A percentile compares a stretch with the other conserved stretches of the same genome.
Conservation (phyloP, 805 yeast species). For the Kazachstania kunashirensis region DNA sequence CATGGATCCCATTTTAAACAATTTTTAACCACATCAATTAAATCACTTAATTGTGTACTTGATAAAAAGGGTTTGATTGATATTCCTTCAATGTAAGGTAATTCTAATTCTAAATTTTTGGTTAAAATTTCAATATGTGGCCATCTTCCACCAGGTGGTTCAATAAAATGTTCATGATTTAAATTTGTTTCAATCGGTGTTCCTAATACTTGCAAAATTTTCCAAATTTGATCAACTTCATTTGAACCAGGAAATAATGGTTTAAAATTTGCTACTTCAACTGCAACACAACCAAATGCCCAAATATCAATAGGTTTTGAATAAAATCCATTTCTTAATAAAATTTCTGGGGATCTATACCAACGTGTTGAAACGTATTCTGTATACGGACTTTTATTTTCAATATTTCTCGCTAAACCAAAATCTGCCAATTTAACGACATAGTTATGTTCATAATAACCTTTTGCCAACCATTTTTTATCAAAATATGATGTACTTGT, state of each 20-base stretch:
- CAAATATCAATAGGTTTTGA: slow-evolving; percentile 70
- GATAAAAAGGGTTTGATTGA: slow-evolving; percentile 38
- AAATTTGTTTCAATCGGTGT: slow-evolving; percentile 40
- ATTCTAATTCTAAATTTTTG: slow-evolving; percentile 41
- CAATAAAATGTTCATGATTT: slow-evolving; percentile 10
- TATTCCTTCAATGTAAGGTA: slow-evolving; percentile 49
- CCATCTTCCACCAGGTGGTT: slow-evolving; percentile 69
- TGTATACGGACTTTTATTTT: slow-evolving; percentile 49
- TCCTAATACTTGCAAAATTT: slow-evolving; percentile 60
- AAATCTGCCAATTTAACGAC: slow-evolving; percentile 71
- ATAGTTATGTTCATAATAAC: slow-evolving; percentile 33
- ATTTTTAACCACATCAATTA: slow-evolving; percentile 35
- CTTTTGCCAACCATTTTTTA: slow-evolving; percentile 23
- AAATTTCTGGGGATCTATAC: slow-evolving; percentile 78
- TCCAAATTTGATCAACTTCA: slow-evolving; percentile 71
- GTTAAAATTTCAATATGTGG: slow-evolving; percentile 48
- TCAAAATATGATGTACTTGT: slow-evolving; percentile 46
- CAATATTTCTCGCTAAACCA: slow-evolving; percentile 60
- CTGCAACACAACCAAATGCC: slow-evolving; percentile 78
- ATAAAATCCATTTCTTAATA: slow-evolving; percentile 52
- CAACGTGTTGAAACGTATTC: slow-evolving; percentile 77
- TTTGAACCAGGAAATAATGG: slow-evolving; percentile 81
- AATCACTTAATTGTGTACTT: slow-evolving; percentile 33
- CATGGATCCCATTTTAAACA: slow-evolving; percentile 70
- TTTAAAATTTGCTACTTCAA: slow-evolving; percentile 57